Evolutionary conservation across 2,329 filamentous ascomycete genomes (phyloP).

Genomic region (Trichoderma sp.): DNA sequence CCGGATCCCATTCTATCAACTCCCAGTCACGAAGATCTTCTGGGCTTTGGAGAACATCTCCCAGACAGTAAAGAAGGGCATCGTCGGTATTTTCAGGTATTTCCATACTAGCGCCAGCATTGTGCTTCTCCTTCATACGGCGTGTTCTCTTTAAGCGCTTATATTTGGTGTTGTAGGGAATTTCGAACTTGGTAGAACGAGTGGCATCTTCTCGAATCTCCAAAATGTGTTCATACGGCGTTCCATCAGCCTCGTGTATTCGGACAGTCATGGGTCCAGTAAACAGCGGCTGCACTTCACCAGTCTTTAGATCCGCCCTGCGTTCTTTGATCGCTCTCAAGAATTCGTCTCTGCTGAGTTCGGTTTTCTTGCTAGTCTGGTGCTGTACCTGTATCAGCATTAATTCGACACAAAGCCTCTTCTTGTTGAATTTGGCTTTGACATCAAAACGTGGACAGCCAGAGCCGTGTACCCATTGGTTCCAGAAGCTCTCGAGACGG

Average conservation of each 20-base stretch:
- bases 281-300: constrained; percentile 73
- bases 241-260: constrained; percentile 97
- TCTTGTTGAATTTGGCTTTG: constrained; percentile 93
- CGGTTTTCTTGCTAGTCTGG: constrained; percentile 40
- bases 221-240: constrained; percentile 95
- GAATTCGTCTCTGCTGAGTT: constrained; percentile 70
- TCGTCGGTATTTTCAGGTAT: constrained; percentile 66
- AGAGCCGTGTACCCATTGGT: constrained; percentile 84
- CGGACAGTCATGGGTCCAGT: constrained; percentile 96
- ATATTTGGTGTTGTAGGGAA: constrained; percentile 98
- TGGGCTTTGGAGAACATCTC: constrained; percentile 80
- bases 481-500: constrained; percentile 85
- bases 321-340: constrained; percentile 82
- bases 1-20: constrained; percentile 82
- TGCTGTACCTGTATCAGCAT: constrained; percentile 74
- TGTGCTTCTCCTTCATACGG: constrained; percentile 72
- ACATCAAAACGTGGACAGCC: constrained; percentile 88
- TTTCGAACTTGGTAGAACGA: constrained; percentile 76
- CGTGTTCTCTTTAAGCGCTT: constrained; percentile 90
- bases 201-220: constrained; percentile 86
- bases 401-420: constrained; percentile 91
- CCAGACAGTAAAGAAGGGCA: constrained; percentile 83
- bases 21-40: constrained; percentile 83
- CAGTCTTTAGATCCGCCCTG: constrained; percentile 64
- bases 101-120: constrained; percentile 57